Evolutionary conservation across 2,329 filamentous ascomycete genomes (phyloP).

Genomic region (Orbilia ellipsospora): DNA sequence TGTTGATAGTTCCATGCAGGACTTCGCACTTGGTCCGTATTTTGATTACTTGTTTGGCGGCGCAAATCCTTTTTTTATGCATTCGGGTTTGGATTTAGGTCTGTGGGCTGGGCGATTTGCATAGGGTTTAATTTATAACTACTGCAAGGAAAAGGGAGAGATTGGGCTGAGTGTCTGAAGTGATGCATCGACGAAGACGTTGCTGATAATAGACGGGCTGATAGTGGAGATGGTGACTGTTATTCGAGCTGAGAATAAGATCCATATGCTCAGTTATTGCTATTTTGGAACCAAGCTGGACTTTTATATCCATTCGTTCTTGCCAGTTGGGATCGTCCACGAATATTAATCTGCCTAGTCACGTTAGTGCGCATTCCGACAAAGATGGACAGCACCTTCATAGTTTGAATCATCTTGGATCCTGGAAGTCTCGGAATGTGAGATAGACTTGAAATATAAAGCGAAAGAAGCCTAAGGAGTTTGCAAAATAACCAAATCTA

Average conservation of each 20-base stretch:
- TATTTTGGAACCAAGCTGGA: not conserved
- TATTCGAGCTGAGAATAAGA: not conserved
- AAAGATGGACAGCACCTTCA: no score
- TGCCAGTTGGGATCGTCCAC: constrained; percentile 4
- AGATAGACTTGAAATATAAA: not conserved
- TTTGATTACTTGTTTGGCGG: constrained; percentile 10
- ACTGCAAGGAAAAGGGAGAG: no score
- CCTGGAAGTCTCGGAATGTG: constrained; percentile 23
- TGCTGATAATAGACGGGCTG: no score
- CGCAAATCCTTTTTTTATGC: not conserved
- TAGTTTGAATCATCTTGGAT: constrained; percentile 8
- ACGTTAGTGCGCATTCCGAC: constrained; percentile 18
- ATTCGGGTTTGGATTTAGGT: no score
- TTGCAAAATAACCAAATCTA: not conserved
- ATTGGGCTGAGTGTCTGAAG: no score
- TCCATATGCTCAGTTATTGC: not conserved
- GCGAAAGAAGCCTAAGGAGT: no score
- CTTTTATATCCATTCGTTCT: not conserved
- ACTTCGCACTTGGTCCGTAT: not conserved
- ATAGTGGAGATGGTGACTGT: no score
- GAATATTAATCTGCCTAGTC: constrained; percentile 1
- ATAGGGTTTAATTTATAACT: no score
- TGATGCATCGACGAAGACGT: no score
- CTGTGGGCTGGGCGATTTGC: no score
- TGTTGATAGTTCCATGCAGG: not conserved